Evolutionary conservation across 768 basidiomycete species (phyloP), one percentile per base, ranked within the genome.

Genomic region (Boletus sp.): DNA sequence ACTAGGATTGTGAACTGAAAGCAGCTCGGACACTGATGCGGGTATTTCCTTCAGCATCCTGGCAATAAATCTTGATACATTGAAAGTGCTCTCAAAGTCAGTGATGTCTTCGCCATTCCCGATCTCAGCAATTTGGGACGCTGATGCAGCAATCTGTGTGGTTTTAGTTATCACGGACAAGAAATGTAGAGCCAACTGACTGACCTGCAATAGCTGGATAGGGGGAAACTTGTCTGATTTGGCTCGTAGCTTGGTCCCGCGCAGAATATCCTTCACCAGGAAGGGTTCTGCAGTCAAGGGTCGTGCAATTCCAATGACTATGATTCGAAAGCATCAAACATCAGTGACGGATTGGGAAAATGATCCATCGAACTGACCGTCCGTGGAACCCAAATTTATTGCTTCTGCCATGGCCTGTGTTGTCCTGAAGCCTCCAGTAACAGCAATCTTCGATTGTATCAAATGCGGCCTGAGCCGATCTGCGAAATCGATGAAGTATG

Each of bases 151-250:
- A n/a, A 72, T 70, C 71, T 71, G 45, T 10, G 35, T 20, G 18
- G 11, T 40, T 24, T 52, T 6, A 57, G 39, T 6, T 15, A 9
- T 57, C 42, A 45, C n/a, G 2, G 1, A 30, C 9, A 15, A 40
- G 30, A n/a, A 39, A 9, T 30, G 5, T 24, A 40, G 17, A 37
- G 7, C 20, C 12, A 48, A 40, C 36, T 15, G 15, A 61, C 64
- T 55, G n/a, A 73, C 71, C 50, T 62, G 66, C 8, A 73, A 46
- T 5, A 70, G 47, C 12, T 70, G 80, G 12, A 80, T 76, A 9
- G 74, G 72, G 17, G 78, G 80, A 3, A 75, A 53, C 32, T 58
- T 65, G 32, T 71, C 61, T 18, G 60, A 17, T 40, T 70, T 72
- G 35, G 68, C 70, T 17, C 42, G 50, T 4, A 44, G 18, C 45